Evolutionary conservation across 78 protist genomes (phyloP), one percentile per base, ranked within the genome.

Genomic region (Anaeramoeba flamelloides): DNA sequence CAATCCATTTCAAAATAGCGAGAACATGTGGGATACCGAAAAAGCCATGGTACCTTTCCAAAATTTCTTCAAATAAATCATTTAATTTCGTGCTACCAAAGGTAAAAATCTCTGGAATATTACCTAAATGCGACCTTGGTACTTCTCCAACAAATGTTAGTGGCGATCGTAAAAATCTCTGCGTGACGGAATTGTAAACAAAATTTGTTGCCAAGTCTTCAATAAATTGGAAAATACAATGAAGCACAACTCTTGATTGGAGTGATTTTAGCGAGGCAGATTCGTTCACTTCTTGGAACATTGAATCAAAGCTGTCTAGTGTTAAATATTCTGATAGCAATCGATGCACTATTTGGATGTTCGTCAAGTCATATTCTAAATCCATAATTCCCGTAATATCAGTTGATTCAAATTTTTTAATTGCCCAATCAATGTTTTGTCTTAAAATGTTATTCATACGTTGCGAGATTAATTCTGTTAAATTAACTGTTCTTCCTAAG

Each of bases 401-500:
- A 2, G 33, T 2, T 2, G 86, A 76, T 81, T 91, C 94, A 40
- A 85, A 91, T 36, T 90, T 74, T 2, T 74, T 22, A 64, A 91
- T 88, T 8, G 94, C 94, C 33, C 77, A 32, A 33, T 81, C 91
- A 17, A 91, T 33, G 30, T 90, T 84, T 12, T 79, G 81, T 40
- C 87, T 75, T 12, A 92, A 22, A 1, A 33, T 0, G n/a, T 22
- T 34, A 82, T 81, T 84, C 37, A 91, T 79, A 40, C 94, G 91
- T 81, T 91, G 93, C 32, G 94, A 40, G 31, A 91, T 22, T 33
- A 91, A 65, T 31, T 34, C 77, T 76, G 2, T 31, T 4, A 91
- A 3, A 75, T 91, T 85, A 1, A 91, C 26, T 26, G 92, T 82
- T 33, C 94, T 82, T 34, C 94, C 94, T 0, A 91, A 82, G 34